phyloP scores from a whole-genome alignment of 352 stramenopile species.

The Phytophthora kernoviae region DNA sequence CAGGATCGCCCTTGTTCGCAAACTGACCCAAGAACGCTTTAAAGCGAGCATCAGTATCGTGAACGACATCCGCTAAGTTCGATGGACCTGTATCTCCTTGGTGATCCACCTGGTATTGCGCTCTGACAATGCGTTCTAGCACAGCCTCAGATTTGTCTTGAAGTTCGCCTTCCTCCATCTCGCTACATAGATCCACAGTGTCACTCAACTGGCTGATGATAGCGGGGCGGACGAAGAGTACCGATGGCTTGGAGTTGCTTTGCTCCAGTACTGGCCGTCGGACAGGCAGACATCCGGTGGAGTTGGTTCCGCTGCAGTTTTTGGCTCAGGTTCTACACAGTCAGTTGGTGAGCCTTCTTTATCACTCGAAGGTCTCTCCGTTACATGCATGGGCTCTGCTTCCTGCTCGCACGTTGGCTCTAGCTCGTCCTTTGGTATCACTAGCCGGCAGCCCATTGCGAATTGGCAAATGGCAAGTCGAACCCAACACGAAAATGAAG shows the following conservation, averaged over 20 bases:
- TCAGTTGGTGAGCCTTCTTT: neutral
- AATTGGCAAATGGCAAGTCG: too few relatives aligned
- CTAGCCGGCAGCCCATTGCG: slow-evolving; percentile 15
- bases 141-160: slow-evolving; percentile 9
- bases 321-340: slow-evolving; percentile 2
- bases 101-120: slow-evolving; percentile 14
- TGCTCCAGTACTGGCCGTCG: neutral
- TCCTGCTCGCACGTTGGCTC: neutral
- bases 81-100: slow-evolving; percentile 1
- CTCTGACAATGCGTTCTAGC: slow-evolving; percentile 20
- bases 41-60: slow-evolving; percentile 7
- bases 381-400: slow-evolving; percentile 5
- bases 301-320: neutral
- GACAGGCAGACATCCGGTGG: neutral
- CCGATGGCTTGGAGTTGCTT: neutral
- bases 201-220: slow-evolving; percentile 24
- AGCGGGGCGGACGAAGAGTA: slow-evolving; percentile 2
- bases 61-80: neutral
- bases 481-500: too few relatives aligned
- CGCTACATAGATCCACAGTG: slow-evolving; percentile 20
- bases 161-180: slow-evolving; percentile 17
- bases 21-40: slow-evolving; percentile 10
- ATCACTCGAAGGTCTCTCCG: slow-evolving; percentile 10
- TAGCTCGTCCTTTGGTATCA: neutral
- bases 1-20: neutral